phyloP scores from a whole-genome alignment of 78 protist species.

The Polysphondylium violaceum region DNA sequence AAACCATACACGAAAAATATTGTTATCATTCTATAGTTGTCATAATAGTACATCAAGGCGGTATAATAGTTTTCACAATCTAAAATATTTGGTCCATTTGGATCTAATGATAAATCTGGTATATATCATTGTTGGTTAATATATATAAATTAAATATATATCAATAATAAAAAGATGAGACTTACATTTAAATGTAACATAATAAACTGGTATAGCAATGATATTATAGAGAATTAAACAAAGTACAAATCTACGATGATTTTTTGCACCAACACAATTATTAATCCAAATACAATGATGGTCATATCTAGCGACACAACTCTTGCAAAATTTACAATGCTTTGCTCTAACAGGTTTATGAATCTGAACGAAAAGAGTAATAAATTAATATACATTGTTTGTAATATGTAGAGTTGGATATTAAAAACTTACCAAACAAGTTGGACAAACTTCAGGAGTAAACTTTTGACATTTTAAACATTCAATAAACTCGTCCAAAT shows the following conservation, averaged over 20 bases:
- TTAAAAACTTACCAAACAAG: slow-evolving; percentile 41
- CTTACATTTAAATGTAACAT: slow-evolving; percentile 56
- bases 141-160: not conserved
- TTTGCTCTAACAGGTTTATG: slow-evolving; percentile 82
- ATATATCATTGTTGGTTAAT: not conserved
- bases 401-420: not conserved
- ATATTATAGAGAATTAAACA: slow-evolving; percentile 7
- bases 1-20: slow-evolving; percentile 58
- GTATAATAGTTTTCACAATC: not conserved
- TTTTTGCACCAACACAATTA: slow-evolving; percentile 80
- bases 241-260: slow-evolving; percentile 55
- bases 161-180: not conserved
- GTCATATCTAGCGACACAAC: slow-evolving; percentile 80
- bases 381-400: not conserved
- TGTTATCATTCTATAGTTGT: slow-evolving; percentile 59
- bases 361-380: not conserved
- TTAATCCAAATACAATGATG: slow-evolving; percentile 88
- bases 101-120: slow-evolving; percentile 19
- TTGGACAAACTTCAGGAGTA: slow-evolving; percentile 43
- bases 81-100: slow-evolving; percentile 55
- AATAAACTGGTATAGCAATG: slow-evolving; percentile 51
- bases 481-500: slow-evolving; percentile 15
- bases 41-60: slow-evolving; percentile 41
- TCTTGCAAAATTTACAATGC: slow-evolving; percentile 81
- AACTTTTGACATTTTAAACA: not conserved